phyloP scores from a whole-genome alignment of 2,329 filamentous ascomycete genomes.

The Exophiala alcalophila region DNA sequence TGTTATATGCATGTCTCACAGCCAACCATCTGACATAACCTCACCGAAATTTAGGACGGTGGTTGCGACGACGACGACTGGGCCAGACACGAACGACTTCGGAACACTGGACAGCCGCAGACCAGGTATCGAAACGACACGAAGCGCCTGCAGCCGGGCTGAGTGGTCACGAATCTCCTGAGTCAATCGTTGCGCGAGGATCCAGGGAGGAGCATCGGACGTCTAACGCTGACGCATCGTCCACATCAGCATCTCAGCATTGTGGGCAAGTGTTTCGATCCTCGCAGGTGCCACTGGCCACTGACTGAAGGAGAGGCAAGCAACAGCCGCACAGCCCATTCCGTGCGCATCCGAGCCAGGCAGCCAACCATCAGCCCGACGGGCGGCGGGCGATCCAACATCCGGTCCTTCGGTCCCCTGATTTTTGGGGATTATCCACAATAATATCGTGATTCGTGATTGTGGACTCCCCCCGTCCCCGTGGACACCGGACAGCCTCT shows the following conservation, averaged over 20 bases:
- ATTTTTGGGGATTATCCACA: slow-evolving; percentile 8
- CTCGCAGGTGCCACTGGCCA: no score
- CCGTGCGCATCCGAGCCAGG: slow-evolving; percentile 22
- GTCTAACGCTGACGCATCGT: slow-evolving; percentile 22
- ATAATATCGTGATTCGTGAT: slow-evolving; percentile 5
- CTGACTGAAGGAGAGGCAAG: no score
- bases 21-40: slow-evolving; percentile 15
- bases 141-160: slow-evolving; percentile 4
- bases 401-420: slow-evolving; percentile 3
- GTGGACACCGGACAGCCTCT: no score
- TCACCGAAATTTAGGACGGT: slow-evolving; percentile 10
- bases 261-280: no score
- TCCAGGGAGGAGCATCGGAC: slow-evolving; percentile 7
- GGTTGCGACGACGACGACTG: not conserved
- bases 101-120: not conserved
- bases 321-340: slow-evolving; percentile 17
- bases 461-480: slow-evolving; percentile 5
- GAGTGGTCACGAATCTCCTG: slow-evolving; percentile 8
- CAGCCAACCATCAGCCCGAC: slow-evolving; percentile 17
- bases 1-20: slow-evolving; percentile 17
- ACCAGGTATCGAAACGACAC: no score
- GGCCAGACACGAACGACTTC: slow-evolving; percentile 6
- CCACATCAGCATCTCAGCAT: slow-evolving; percentile 17
- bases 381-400: not conserved
- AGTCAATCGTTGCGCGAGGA: no score